Conservation (phyloP, 2,329 filamentous ascomycete genomes). For the Phyllosticta citrichinensis region DNA sequence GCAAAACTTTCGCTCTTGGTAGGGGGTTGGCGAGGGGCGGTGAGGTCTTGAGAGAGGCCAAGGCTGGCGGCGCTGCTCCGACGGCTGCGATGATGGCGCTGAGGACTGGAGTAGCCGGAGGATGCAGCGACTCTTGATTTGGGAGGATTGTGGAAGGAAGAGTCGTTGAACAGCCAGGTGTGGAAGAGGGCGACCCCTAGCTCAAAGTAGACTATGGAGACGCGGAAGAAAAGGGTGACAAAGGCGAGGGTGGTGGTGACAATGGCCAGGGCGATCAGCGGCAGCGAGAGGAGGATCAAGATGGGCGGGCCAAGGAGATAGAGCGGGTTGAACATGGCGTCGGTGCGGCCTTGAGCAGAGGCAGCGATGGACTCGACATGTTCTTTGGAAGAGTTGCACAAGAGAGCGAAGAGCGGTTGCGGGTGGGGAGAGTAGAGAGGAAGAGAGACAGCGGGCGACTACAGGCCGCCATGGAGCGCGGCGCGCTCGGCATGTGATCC, state of each 20-base stretch:
- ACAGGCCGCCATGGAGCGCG: not conserved
- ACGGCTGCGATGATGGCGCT: slow-evolving; percentile 6
- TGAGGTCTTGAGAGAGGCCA: slow-evolving; percentile 6
- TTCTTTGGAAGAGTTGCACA: not conserved
- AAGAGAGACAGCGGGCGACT: not conserved
- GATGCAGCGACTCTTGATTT: slow-evolving; percentile 14
- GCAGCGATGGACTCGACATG: not conserved
- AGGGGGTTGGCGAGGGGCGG: slow-evolving; percentile 12
- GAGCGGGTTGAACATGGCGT: slow-evolving; percentile 13
- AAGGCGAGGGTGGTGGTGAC: slow-evolving; percentile 31
- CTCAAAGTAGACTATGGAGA: slow-evolving; percentile 33
- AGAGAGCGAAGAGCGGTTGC: not conserved
- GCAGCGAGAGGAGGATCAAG: slow-evolving; percentile 29
- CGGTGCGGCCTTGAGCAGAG: not conserved
- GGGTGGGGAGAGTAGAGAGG: not conserved
- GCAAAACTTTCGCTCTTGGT: slow-evolving; percentile 26
- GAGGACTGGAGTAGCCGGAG: slow-evolving; percentile 5
- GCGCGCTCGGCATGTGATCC: slow-evolving; percentile 5
- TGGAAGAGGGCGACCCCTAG: slow-evolving; percentile 30
- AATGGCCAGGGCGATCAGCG: slow-evolving; percentile 28
- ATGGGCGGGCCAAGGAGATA: slow-evolving; percentile 26
- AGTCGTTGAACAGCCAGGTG: slow-evolving; percentile 22
- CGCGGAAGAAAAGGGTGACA: slow-evolving; percentile 28
- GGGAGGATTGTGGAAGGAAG: slow-evolving; percentile 12
- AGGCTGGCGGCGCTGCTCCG: slow-evolving; percentile 11